Conservation (phyloP, 2,329 filamentous ascomycete species). For the Blastomyces parvus region DNA sequence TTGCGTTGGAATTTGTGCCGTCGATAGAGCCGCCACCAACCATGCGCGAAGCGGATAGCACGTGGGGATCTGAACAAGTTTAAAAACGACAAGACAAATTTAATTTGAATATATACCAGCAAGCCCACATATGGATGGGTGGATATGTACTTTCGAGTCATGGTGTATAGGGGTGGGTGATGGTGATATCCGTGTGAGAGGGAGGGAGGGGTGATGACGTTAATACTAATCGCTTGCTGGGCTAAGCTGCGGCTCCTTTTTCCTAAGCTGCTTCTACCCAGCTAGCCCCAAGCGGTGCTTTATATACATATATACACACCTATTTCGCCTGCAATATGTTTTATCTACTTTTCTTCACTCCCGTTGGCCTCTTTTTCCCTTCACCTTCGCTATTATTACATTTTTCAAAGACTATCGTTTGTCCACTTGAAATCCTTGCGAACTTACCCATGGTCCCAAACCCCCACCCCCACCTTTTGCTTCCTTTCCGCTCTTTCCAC, state of each 20-base stretch:
- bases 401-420: too few relatives aligned
- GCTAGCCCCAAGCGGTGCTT: background rate
- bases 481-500: background rate
- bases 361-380: too few relatives aligned
- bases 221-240: background rate
- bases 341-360: too few relatives aligned
- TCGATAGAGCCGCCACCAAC: conserved; percentile 71
- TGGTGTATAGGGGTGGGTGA: background rate
- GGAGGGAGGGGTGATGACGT: background rate
- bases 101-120: background rate
- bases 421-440: too few relatives aligned
- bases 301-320: background rate
- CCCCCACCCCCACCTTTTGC: too few relatives aligned
- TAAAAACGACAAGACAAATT: conserved; percentile 31
- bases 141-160: background rate
- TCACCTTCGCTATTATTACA: too few relatives aligned
- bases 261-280: background rate
- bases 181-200: background rate
- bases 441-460: too few relatives aligned
- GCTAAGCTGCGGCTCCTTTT: background rate
- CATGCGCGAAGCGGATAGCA: conserved; percentile 68
- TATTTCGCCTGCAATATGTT: background rate
- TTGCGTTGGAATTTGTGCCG: conserved; percentile 64
- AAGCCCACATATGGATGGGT: background rate
- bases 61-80: conserved; percentile 70